Base-by-base conservation (phyloP, 139 green algal species). In the Astrephomene gubernaculifera region DNA sequence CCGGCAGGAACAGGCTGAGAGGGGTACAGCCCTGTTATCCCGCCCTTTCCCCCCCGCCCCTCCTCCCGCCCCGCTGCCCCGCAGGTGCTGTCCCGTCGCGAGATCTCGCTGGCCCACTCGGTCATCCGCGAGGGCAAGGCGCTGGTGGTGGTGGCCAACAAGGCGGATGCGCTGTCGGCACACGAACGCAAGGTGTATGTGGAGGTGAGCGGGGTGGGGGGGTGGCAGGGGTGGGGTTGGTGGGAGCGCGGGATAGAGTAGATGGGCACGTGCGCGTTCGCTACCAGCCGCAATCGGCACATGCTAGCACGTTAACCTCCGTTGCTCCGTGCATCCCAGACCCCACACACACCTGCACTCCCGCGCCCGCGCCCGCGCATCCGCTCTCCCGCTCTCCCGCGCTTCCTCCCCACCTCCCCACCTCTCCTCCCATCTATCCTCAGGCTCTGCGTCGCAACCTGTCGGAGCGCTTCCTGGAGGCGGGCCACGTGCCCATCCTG, bases 131-230 rank as follows among this genome's bases (percentile, higher is more conserved):
- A 97, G 68, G 95, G 95, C 35, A 93, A 94, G 35, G 89, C 91
- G 36, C 88, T 98, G 41, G 54, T 98, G 2, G 38, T 98, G 4
- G 93, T 87, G 1, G 85, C 91, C 79, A 98, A 97, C 92, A 98
- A 98, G 90, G 79, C 94, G 45, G 95, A 98, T 60, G 83, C 73
- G 33, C 83, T 96, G 63, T 27, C 82, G 24, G 45, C 44, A 21
- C 36, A 71, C 52, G 78, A 90, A 27, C 72, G 81, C 2, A 21
- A 22, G 10, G 39, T 44, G 1, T 89, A 81, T 53, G 29, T 82
- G 0, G 41, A 63, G 39, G 61, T 83, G 22, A 31, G 41, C 21
- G 17, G 31, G 49, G 24, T 24, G 57, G 24, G 24, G 57, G 19
- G 24, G 7, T 27, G 24, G 8, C 22, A 67, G 21, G 24, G 22